Base-by-base conservation (phyloP, 163 green algal species). In the Scenedesmus sp. region DNA sequence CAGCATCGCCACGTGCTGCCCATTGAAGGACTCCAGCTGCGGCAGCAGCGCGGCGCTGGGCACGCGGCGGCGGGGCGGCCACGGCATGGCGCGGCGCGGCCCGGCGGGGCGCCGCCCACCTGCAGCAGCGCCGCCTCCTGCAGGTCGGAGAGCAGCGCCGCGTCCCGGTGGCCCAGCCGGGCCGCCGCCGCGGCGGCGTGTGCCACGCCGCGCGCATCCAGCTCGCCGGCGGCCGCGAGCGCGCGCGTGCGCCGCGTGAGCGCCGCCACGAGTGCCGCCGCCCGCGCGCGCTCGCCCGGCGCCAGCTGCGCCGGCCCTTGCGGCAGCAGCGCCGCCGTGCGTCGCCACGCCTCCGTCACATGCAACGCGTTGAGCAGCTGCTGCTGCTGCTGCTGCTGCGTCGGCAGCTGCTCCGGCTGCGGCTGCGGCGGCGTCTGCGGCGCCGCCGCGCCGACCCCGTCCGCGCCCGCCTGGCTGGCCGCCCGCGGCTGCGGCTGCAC, bases 111-210 rank as follows among this genome's bases (percentile, higher is more conserved):
- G n/a, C n/a, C n/a, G n/a, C n/a, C n/a, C n/a, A n/a, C n/a, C n/a
- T n/a, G n/a, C 57, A 71, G 20, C 42, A 79, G 7, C 18, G 57
- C 57, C 42, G 58, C 44, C 42, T 53, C 20, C 45, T 71, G 71
- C 44, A 79, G 57, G 34, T 79, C 71, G 18, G 29, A 22, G 3
- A 67, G 4, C 26, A 79, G 31, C 26, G 17, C 29, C 17, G 42
- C 42, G 20, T 79, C 71, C 24, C 29, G 66, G 29, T 79, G 58
- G 4, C 71, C 71, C 13, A 79, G 57, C 71, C 62, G 70, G 7
- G n/a, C 28, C 20, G 60, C 17, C 11, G 56, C 57, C n/a, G 33
- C 13, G 22, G 45, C 28, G 4, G 62, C 39, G 26, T 79, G 57
- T 22, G 71, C 71, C 24, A 79, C 56, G 20, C 26, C 71, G 26